Evolutionary conservation across 208 protist species (phyloP).

Genomic region (Angomonas deanei): DNA sequence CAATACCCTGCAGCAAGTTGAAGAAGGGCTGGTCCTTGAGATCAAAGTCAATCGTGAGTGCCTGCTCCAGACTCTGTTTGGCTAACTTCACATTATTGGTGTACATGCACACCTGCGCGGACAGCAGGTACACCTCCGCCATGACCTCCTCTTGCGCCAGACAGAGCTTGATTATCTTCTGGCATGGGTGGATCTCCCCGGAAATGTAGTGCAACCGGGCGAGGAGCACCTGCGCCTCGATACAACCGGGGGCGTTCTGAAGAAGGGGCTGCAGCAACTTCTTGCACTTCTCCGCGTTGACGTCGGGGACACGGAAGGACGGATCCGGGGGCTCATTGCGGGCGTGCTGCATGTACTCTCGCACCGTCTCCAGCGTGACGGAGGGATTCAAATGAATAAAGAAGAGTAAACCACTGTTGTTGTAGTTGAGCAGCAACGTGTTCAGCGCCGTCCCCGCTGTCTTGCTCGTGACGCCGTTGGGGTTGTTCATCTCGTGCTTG

Average conservation of each 20-base stretch:
- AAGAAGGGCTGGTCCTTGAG: slow-evolving; percentile 90
- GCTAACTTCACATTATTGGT: slow-evolving; percentile 80
- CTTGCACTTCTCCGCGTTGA: slow-evolving; percentile 59
- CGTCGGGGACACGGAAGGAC: slow-evolving; percentile 43
- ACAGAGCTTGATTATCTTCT: slow-evolving; percentile 55
- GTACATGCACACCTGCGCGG: slow-evolving; percentile 86
- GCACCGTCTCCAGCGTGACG: slow-evolving; percentile 77
- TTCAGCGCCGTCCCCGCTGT: neutral
- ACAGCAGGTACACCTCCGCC: slow-evolving; percentile 84
- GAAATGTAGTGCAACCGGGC: slow-evolving; percentile 76
- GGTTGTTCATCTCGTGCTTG: slow-evolving; percentile 33
- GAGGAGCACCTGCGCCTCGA: slow-evolving; percentile 86
- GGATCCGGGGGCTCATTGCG: slow-evolving; percentile 85
- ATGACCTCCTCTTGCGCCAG: slow-evolving; percentile 69
- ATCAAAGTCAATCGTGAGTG: slow-evolving; percentile 90
- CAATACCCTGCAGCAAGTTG: slow-evolving; percentile 86
- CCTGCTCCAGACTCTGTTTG: slow-evolving; percentile 81
- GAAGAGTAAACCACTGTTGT: slow-evolving; percentile 13
- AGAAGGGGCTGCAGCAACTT: slow-evolving; percentile 72
- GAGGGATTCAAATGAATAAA: slow-evolving; percentile 79
- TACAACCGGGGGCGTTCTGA: slow-evolving; percentile 77
- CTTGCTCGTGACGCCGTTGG: slow-evolving; percentile 11
- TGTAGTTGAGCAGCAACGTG: neutral
- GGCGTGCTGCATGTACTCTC: slow-evolving; percentile 83
- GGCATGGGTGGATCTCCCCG: slow-evolving; percentile 69